Percentiles rank a stretch among this genome's conserved stretches.
These are phyloP conservation scores for Aspergillus pseudoviridinutans DNA, from an alignment of 2,329 filamentous ascomycete genomes.

Conservation along the genomic window DNA sequence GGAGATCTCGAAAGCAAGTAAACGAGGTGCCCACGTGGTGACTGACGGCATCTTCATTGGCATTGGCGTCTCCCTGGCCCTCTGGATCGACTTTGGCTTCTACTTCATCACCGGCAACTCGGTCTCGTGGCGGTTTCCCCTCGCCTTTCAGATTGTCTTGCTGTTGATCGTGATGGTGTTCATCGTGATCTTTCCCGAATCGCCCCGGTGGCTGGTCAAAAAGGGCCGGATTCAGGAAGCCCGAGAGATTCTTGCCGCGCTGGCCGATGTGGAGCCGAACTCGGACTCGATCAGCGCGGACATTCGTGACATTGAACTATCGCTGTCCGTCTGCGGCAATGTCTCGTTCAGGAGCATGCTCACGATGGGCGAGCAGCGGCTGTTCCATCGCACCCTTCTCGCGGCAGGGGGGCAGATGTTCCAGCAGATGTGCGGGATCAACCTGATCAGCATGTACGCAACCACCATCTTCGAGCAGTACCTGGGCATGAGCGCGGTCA, in stretches of 20 bases:
- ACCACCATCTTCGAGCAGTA: conserved; percentile 38
- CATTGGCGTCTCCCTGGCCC: conserved; percentile 43
- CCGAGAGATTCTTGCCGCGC: conserved; percentile 35
- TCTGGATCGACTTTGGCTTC: conserved; percentile 48
- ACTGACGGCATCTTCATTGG: conserved; percentile 49
- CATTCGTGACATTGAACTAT: conserved; percentile 39
- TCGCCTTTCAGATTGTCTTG: conserved; percentile 38
- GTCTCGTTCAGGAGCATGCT: conserved; percentile 36
- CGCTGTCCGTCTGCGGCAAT: conserved; percentile 39
- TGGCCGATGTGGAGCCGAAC: conserved; percentile 43
- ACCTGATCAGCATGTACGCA: conserved; percentile 35
- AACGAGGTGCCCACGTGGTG: conserved; percentile 49
- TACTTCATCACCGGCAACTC: conserved; percentile 34
- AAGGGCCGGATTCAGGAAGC: conserved; percentile 33
- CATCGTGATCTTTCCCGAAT: conserved; percentile 37
- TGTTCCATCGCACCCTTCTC: conserved; percentile 32
- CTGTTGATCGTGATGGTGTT: conserved; percentile 27
- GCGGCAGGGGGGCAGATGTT: conserved; percentile 34
- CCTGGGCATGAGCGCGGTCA: conserved; percentile 17
- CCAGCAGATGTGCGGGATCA: conserved; percentile 37
- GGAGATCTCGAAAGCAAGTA: conserved; percentile 33
- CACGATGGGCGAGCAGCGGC: conserved; percentile 31
- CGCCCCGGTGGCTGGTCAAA: conserved; percentile 47
- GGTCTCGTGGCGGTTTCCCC: conserved; percentile 43
- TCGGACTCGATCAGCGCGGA: conserved; percentile 30